Evolutionary conservation across 805 yeast genomes (phyloP), one percentile per base, ranked within the genome.

Genomic region (Hyphopichia homilentoma): DNA sequence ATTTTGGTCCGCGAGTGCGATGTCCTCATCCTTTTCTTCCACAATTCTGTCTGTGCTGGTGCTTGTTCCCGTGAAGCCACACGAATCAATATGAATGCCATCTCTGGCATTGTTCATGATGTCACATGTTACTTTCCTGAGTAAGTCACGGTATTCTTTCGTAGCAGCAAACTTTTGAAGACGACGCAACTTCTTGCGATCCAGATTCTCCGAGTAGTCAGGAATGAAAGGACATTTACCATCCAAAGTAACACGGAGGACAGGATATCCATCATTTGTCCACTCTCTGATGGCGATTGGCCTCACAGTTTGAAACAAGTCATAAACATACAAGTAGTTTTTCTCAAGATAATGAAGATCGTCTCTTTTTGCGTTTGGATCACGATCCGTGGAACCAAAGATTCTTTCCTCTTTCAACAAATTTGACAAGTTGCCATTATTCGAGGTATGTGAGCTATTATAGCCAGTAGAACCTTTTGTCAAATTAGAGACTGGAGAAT

Each of bases 281-380:
- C 96, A 93, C 57, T 93, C 97, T 45, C 89, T 71, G 5, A 79
- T 66, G 7, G 89, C 79, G 5, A 87, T 74, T 0, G 97, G 96
- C 35, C 95, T 75, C 40, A 81, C 80, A 16, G 72, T 73, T 46
- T 84, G 89, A 41, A 79, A 72, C 16, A 84, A 65, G 50, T 93
- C 98, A 60, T 82, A 90, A 23, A 87, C 81, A 43, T 82, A 79
- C 17, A 87, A 63, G 57, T 80, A 87, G 34, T 64, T 61, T 23
- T 81, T 79, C 31, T 79, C 79, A 56, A 93, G 85, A 54, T 84
- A 84, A 50, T 81, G 80, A 48, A 83, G 75, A 52, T 90, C 96
- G 46, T 85, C 95, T 35, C 96, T 68, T 43, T 73, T 79, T 2
- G 94, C 93, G 40, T 70, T 73, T 8, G 94, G 93, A 54, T 89